phyloP scores from a whole-genome alignment of 805 yeast species.

The Yarrowia divulgata region DNA sequence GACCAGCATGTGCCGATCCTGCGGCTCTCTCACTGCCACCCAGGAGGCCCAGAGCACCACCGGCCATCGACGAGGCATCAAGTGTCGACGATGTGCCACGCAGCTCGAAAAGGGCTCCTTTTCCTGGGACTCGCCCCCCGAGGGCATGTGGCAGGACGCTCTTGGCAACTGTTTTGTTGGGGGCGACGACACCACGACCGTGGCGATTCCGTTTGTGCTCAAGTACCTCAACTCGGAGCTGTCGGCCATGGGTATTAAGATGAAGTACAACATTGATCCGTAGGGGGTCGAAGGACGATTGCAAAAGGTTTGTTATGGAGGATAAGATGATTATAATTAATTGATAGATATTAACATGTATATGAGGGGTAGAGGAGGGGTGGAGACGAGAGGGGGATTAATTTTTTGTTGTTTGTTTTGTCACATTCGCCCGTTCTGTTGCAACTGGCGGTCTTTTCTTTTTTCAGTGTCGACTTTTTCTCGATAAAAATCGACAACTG shows the following conservation, averaged over 20 bases:
- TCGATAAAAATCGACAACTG: conserved; percentile 47
- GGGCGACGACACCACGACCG: conserved; percentile 91
- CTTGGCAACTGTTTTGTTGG: conserved; percentile 91
- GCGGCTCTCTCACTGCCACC: conserved; percentile 91
- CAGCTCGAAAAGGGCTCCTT: conserved; percentile 49
- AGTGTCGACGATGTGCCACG: conserved; percentile 92
- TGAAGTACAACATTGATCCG: conserved; percentile 85
- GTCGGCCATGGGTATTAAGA: conserved; percentile 96
- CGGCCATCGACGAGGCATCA: conserved; percentile 75
- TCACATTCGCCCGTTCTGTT: no score
- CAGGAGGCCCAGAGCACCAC: conserved; percentile 91
- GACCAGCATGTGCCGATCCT: conserved; percentile 84
- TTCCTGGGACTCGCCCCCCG: conserved; percentile 48
- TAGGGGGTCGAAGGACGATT: background rate
- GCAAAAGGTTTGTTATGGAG: background rate
- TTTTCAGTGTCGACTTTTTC: no score
- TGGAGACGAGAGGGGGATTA: no score
- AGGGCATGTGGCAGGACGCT: conserved; percentile 91
- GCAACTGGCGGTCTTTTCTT: no score
- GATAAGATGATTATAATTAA: conserved; percentile 11
- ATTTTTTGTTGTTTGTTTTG: no score
- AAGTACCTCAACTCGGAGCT: conserved; percentile 94
- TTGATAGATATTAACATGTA: conserved; percentile 26
- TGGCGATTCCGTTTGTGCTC: conserved; percentile 95
- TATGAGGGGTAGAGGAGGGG: no score